phyloP scores from a whole-genome alignment of 495 filamentous ascomycete genomes.

The Penicillium egyptiacum region DNA sequence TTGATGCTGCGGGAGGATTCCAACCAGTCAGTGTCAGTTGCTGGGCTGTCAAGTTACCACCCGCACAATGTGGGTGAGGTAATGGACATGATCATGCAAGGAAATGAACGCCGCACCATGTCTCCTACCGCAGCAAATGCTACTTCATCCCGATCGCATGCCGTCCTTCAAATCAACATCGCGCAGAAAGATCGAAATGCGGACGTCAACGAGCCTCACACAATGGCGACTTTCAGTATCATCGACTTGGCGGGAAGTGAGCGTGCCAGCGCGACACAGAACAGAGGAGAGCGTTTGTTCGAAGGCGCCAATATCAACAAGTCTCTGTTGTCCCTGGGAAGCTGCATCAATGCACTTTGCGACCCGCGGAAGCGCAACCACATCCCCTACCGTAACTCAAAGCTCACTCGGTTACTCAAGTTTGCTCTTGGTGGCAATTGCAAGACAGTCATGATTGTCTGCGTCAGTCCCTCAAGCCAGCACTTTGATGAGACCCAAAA shows the following conservation, averaged over 20 bases:
- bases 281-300: constrained; percentile 83
- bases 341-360: constrained; percentile 98
- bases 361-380: constrained; percentile 91
- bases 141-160: constrained; percentile 95
- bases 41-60: constrained; percentile 88
- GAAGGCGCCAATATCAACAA: constrained; percentile 99
- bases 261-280: constrained; percentile 94
- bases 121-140: constrained; percentile 98
- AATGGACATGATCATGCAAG: constrained; percentile 98
- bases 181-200: constrained; percentile 93
- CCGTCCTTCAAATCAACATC: constrained; percentile 97
- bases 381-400: constrained; percentile 96
- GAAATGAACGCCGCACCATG: constrained; percentile 92
- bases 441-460: constrained; percentile 99
- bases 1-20: constrained; percentile 94
- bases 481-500: constrained; percentile 99
- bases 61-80: constrained; percentile 88
- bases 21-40: constrained; percentile 89
- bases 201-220: constrained; percentile 89
- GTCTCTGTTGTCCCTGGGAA: constrained; percentile 88
- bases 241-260: constrained; percentile 98
- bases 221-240: constrained; percentile 96
- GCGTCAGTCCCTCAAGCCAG: constrained; percentile 91
- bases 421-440: constrained; percentile 98
- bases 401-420: constrained; percentile 92